Percentiles rank a stretch among this genome's conserved stretches.
These are phyloP conservation scores for Cyclostephanos invisitatus DNA, from an alignment of 108 stramenopile genomes.

Conservation along the genomic window DNA sequence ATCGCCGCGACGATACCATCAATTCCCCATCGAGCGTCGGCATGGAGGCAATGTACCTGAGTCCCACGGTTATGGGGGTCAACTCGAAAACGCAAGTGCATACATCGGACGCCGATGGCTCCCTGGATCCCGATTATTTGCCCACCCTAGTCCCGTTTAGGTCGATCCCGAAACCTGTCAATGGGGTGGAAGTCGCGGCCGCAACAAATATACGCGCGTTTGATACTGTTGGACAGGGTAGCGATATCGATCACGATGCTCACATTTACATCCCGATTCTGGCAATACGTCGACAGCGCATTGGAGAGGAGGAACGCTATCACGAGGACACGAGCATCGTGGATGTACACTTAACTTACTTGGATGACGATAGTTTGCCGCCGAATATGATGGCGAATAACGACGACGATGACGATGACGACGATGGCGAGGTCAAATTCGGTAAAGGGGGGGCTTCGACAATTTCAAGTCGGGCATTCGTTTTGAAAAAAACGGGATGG, in stretches of 20 bases:
- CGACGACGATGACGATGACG: conserved; percentile 47
- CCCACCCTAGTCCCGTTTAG: not conserved
- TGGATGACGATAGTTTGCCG: conserved; percentile 49
- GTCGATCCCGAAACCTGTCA: not conserved
- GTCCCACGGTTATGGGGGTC: conserved; percentile 14
- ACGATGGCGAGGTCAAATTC: conserved; percentile 61
- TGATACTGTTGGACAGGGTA: not conserved
- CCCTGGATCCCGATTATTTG: conserved; percentile 4
- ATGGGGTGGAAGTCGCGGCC: too few relatives aligned
- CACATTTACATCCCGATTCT: conserved; percentile 69
- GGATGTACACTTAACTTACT: conserved; percentile 60
- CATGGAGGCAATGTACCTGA: conserved; percentile 48
- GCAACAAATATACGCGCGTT: not conserved
- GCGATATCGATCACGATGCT: conserved; percentile 13
- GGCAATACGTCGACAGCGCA: conserved; percentile 72
- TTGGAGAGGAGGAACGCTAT: conserved; percentile 80
- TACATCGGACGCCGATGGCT: not conserved
- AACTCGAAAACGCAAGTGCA: not conserved
- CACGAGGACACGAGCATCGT: conserved; percentile 83
- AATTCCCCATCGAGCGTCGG: conserved; percentile 37
- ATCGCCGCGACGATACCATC: not conserved
- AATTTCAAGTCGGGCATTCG: not conserved
- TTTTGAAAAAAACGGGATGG: conserved; percentile 40
- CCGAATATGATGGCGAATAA: conserved; percentile 30
- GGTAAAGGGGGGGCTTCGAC: conserved; percentile 9